Conservation (phyloP, 2,329 filamentous ascomycete genomes). For the Pseudogymnoascus sp. region DNA sequence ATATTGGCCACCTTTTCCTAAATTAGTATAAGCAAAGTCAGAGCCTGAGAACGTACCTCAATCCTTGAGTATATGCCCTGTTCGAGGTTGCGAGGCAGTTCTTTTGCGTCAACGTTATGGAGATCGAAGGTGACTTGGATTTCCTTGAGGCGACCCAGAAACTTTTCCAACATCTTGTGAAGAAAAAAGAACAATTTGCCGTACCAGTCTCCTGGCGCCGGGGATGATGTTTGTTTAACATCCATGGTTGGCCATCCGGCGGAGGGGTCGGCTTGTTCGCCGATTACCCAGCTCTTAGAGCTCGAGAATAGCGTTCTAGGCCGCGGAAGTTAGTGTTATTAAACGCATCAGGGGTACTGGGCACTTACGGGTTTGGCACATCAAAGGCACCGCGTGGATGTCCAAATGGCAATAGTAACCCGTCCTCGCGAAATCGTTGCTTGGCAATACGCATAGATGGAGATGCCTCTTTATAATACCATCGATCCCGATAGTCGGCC, state of each 20-base stretch:
- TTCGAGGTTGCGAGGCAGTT: slow-evolving; percentile 20
- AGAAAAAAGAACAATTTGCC: slow-evolving; percentile 34
- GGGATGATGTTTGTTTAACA: slow-evolving; percentile 16
- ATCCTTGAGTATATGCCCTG: slow-evolving; percentile 30
- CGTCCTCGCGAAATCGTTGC: slow-evolving; percentile 31
- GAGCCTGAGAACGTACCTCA: slow-evolving; percentile 27
- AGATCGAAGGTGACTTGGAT: slow-evolving; percentile 25
- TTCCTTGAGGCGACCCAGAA: slow-evolving; percentile 24
- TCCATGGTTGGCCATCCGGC: slow-evolving; percentile 30
- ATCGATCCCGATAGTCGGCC: slow-evolving; percentile 14
- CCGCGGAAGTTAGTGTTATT: slow-evolving; percentile 12
- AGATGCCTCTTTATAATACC: slow-evolving; percentile 5
- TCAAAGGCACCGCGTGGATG: slow-evolving; percentile 26
- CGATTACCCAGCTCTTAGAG: slow-evolving; percentile 30
- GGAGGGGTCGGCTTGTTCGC: slow-evolving; percentile 31
- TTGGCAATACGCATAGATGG: slow-evolving; percentile 21
- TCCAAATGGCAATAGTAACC: slow-evolving; percentile 35
- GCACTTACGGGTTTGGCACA: slow-evolving; percentile 36
- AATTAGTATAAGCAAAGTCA: not conserved
- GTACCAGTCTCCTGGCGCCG: slow-evolving; percentile 32
- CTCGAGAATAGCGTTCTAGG: slow-evolving; percentile 33
- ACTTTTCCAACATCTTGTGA: slow-evolving; percentile 24
- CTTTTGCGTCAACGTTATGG: slow-evolving; percentile 22
- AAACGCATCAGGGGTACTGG: not conserved
- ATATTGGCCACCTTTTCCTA: slow-evolving; percentile 33